Base-by-base conservation (phyloP, 768 basidiomycete genomes). In the Rhizopogon vulgaris region DNA sequence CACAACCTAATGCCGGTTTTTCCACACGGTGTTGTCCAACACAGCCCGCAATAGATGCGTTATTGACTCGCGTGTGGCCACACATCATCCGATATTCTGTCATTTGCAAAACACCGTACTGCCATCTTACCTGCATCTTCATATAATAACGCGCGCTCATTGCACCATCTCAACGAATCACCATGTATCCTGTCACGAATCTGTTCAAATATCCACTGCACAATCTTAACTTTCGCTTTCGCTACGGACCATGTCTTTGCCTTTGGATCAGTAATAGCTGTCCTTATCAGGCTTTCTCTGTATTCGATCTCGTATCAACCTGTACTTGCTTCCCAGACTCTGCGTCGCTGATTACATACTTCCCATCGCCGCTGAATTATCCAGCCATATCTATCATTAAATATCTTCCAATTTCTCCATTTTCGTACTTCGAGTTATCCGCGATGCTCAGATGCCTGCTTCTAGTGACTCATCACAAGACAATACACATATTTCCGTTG, bases 1-100 rank as follows among this genome's bases (percentile, higher is more conserved):
- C 74, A 71, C 62, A 73, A 82, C 58, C 79, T 85, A 61, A 82
- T 85, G 80, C 83, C 83, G 37, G 75, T 83, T 51, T 69, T 75
- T 58, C 70, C 70, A 51, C 69, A 58, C 40, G 63, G 57, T 40
- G 38, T 51, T 57, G 38, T 54, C 56, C 28, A 30, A 49, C 39
- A 52, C 49, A 18, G 53, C 59, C 32, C 52, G 43, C 34, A 56
- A 51, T 64, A 7, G 38, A 28, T 38, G 45, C 43, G 22, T 22
- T 22, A 18, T 37, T 32, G 43, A 39, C 46, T 59, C 54, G 14
- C 15, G 14, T 15, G 14, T 34, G 45, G 18, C 8, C 32, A 46
- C 9, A 22, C 32, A 18, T 25, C 48, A 55, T 49, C 47, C 50
- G 22, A 52, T 57, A 28, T 25, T 52, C 52, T 41, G 36, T 24